A percentile compares a stretch with the other conserved stretches of the same genome.
These are phyloP conservation scores for Microbotryomycetes sp. DNA, from an alignment of 1,284 basidiomycete genomes.

Conservation along the genomic window DNA sequence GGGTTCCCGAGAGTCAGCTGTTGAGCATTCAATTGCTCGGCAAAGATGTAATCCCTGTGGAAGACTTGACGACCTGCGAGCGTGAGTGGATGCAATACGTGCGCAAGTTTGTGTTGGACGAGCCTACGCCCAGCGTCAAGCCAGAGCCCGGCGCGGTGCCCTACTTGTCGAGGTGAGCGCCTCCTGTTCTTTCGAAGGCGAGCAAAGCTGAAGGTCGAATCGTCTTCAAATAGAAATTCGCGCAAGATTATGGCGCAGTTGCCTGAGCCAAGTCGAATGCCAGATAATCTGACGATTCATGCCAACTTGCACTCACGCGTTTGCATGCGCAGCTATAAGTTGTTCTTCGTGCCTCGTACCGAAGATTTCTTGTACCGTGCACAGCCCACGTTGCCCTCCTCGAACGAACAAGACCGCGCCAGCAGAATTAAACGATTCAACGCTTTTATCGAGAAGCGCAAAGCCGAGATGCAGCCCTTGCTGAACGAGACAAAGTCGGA, in stretches of 20 bases:
- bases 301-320: slow-evolving; percentile 38
- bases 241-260: slow-evolving; percentile 6
- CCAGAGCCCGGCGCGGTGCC: slow-evolving; percentile 5
- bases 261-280: slow-evolving; percentile 13
- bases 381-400: neutral
- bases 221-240: slow-evolving; percentile 22
- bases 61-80: slow-evolving; percentile 35
- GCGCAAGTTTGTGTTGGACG: slow-evolving; percentile 32
- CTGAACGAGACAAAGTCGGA: slow-evolving; percentile 2
- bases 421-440: neutral
- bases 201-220: neutral
- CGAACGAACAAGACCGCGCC: neutral
- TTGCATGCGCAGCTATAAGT: slow-evolving; percentile 45
- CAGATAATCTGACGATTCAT: slow-evolving; percentile 10
- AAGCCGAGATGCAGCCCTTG: neutral
- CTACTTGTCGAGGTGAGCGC: slow-evolving; percentile 26
- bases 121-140: slow-evolving; percentile 30
- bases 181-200: neutral
- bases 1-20: slow-evolving; percentile 25
- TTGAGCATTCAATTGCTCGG: slow-evolving; percentile 39
- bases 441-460: slow-evolving; percentile 13
- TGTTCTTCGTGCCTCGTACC: slow-evolving; percentile 45
- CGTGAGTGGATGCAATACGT: slow-evolving; percentile 38
- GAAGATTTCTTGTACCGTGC: slow-evolving; percentile 39
- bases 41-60: slow-evolving; percentile 36